These are phyloP conservation scores for Cordyceps pruinosa DNA, from an alignment of 2,329 filamentous ascomycete species.

Conservation along the genomic window DNA sequence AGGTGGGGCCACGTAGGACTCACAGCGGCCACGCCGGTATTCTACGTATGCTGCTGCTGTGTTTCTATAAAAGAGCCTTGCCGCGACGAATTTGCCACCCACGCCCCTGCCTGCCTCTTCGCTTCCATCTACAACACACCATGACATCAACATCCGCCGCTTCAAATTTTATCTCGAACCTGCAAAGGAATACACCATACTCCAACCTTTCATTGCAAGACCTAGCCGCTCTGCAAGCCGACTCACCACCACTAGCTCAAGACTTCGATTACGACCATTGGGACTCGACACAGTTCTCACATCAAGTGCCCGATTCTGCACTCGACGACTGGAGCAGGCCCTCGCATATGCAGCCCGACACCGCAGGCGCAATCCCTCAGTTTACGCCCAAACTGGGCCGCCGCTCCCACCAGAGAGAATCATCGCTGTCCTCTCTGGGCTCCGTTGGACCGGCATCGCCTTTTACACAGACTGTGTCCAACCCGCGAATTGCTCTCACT, in stretches of 20 bases:
- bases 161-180: not conserved
- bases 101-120: constrained; percentile 10
- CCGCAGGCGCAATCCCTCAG: constrained; percentile 32
- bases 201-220: not conserved
- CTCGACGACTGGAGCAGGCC: constrained; percentile 9
- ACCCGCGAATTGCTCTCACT: constrained; percentile 51
- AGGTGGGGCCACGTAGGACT: not conserved
- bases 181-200: not conserved
- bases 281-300: constrained; percentile 1
- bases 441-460: constrained; percentile 55
- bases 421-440: constrained; percentile 53
- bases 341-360: constrained; percentile 36
- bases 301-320: constrained; percentile 4
- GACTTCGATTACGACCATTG: constrained; percentile 1
- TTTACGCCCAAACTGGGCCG: constrained; percentile 33
- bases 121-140: constrained; percentile 4
- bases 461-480: constrained; percentile 46
- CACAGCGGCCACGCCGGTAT: constrained; percentile 8
- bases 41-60: not conserved
- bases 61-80: constrained; percentile 7
- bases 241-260: not conserved
- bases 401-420: constrained; percentile 50
- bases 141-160: constrained; percentile 5
- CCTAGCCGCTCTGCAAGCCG: not conserved
- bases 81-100: constrained; percentile 10